Percentiles rank a stretch among this genome's conserved stretches.
Evolutionary conservation across 2,329 filamentous ascomycete species (phyloP).

Genomic region (Dothidotthia symphoricarpi): DNA sequence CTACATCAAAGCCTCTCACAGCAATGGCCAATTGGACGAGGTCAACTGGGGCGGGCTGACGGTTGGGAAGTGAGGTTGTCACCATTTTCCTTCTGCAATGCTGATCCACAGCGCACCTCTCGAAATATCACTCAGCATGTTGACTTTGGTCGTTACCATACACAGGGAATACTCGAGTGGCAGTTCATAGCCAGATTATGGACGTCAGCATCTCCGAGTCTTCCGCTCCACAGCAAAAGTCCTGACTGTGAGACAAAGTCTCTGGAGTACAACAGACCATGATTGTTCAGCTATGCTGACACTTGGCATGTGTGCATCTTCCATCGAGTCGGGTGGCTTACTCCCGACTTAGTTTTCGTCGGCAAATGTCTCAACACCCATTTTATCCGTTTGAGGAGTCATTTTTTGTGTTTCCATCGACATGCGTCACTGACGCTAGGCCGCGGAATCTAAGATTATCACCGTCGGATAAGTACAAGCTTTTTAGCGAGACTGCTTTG

Average conservation of each 20-base stretch:
- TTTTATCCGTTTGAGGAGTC: not conserved
- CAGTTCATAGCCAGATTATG: too few species aligned
- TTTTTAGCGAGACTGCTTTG: not conserved
- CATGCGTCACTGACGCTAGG: slow-evolving; percentile 17
- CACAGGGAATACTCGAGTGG: too few species aligned
- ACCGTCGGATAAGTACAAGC: not conserved
- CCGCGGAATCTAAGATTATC: slow-evolving; percentile 20
- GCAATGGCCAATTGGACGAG: too few species aligned
- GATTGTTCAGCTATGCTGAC: not conserved
- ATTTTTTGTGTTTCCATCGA: not conserved
- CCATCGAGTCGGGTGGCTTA: not conserved
- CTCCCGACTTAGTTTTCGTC: not conserved
- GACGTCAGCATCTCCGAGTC: too few species aligned
- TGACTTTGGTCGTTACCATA: too few species aligned
- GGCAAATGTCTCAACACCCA: not conserved
- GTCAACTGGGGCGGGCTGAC: too few species aligned
- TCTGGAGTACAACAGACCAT: not conserved
- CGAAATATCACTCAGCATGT: too few species aligned
- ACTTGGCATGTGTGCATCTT: not conserved
- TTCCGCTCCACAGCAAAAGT: too few species aligned
- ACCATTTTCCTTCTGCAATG: too few species aligned
- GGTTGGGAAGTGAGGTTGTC: too few species aligned
- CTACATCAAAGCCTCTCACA: slow-evolving; percentile 1
- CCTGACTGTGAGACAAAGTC: not conserved
- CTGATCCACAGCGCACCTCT: too few species aligned